Conservation (phyloP, 2,329 filamentous ascomycete genomes). For the Calcarisporium arbuscula region DNA sequence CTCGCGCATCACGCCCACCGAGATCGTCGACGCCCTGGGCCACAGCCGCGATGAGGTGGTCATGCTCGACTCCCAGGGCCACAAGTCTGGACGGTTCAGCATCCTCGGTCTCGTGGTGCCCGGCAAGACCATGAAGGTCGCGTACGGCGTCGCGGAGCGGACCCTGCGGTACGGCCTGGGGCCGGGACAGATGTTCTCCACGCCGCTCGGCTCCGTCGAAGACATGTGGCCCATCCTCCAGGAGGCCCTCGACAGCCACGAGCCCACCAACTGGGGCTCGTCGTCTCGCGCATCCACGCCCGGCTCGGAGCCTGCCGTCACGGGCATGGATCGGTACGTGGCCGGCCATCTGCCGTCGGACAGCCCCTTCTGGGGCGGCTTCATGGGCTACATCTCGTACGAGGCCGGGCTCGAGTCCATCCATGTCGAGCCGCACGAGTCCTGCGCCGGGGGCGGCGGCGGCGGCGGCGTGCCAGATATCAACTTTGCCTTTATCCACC, state of each 20-base stretch:
- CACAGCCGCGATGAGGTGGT: conserved; percentile 3
- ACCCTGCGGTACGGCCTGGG: conserved; percentile 3
- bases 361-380: conserved; percentile 10
- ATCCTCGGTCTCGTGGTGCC: conserved; percentile 7
- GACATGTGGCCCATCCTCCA: conserved; percentile 7
- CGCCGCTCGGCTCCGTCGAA: conserved; percentile 4
- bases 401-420: conserved; percentile 10
- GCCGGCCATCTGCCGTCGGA: conserved; percentile 1
- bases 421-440: background rate
- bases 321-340: background rate
- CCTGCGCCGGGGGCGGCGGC: background rate
- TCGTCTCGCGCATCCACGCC: background rate
- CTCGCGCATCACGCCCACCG: background rate
- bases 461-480: background rate
- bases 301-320: background rate
- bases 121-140: conserved; percentile 6
- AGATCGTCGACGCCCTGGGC: conserved; percentile 3
- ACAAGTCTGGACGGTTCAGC: conserved; percentile 6
- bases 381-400: conserved; percentile 13
- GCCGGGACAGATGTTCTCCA: background rate
- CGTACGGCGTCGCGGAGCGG: conserved; percentile 4
- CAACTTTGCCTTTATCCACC: conserved; percentile 2
- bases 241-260: conserved; percentile 4
- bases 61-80: conserved; percentile 8
- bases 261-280: background rate